Conservation (phyloP, 2,329 filamentous ascomycete species). For the Sordariomycetes sp. region DNA sequence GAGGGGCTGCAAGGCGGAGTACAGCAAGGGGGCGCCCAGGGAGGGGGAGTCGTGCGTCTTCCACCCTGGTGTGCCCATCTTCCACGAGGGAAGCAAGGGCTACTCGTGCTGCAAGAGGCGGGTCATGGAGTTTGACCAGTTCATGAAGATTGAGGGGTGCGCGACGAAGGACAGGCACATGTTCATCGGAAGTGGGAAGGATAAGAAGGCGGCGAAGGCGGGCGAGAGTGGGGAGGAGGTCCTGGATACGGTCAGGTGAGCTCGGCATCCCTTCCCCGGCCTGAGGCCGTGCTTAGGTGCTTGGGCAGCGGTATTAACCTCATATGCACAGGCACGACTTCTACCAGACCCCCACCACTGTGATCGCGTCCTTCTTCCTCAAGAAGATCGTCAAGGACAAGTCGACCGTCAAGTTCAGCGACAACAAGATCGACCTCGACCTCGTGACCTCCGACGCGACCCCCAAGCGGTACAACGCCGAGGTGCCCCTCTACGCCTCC, state of each 20-base stretch:
- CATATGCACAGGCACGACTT: conserved; percentile 52
- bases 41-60: conserved; percentile 70
- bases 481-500: conserved; percentile 60
- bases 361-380: conserved; percentile 86
- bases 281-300: neutral
- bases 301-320: neutral
- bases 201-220: conserved; percentile 32
- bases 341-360: conserved; percentile 76
- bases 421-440: conserved; percentile 57
- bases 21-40: conserved; percentile 44
- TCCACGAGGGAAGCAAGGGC: conserved; percentile 96
- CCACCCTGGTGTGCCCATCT: conserved; percentile 83
- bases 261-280: neutral
- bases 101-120: conserved; percentile 94
- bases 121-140: conserved; percentile 94
- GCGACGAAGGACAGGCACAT: conserved; percentile 69
- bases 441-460: conserved; percentile 69
- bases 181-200: conserved; percentile 67
- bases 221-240: conserved; percentile 52
- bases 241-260: conserved; percentile 61
- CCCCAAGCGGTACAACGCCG: conserved; percentile 64
- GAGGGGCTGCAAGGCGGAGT: conserved; percentile 56
- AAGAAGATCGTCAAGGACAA: conserved; percentile 89
- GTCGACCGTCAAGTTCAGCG: conserved; percentile 57
- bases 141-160: conserved; percentile 91